Percentiles rank a stretch among this genome's conserved stretches.
Evolutionary conservation across 2,329 filamentous ascomycete species (phyloP).

Genomic region (Fusarium torreyae): DNA sequence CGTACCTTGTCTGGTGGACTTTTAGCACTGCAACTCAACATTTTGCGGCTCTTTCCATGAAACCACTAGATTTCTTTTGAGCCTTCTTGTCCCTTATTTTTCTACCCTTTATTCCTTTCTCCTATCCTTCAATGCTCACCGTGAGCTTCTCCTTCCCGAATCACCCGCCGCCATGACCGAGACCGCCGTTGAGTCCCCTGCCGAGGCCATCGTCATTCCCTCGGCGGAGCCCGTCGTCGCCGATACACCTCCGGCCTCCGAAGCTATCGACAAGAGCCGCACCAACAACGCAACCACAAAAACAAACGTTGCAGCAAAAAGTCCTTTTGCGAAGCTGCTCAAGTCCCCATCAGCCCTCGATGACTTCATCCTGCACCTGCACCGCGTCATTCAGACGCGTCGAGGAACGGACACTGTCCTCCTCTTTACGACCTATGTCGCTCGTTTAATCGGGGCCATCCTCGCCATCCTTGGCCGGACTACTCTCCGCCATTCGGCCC

Average conservation of each 20-base stretch:
- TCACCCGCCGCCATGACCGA: constrained; percentile 46
- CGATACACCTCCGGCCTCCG: constrained; percentile 35
- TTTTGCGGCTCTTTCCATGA: constrained; percentile 6
- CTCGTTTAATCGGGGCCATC: constrained; percentile 68
- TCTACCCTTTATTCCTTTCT: background rate
- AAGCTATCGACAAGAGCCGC: constrained; percentile 30
- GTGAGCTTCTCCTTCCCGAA: constrained; percentile 35
- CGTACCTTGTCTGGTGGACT: background rate
- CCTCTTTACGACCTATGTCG: constrained; percentile 77
- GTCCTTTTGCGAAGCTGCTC: constrained; percentile 35
- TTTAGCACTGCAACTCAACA: constrained; percentile 6
- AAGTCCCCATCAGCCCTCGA: constrained; percentile 56
- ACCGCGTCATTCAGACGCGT: constrained; percentile 77
- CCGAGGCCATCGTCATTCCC: constrained; percentile 47
- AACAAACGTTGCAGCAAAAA: constrained; percentile 3
- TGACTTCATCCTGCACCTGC: constrained; percentile 68
- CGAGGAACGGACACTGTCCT: constrained; percentile 79
- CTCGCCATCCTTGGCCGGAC: constrained; percentile 70
- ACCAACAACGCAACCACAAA: constrained; percentile 6
- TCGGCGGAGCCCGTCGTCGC: constrained; percentile 43
- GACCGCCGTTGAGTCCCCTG: constrained; percentile 44
- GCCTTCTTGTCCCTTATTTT: background rate
- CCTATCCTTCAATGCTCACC: constrained; percentile 30
- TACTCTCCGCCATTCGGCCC: constrained; percentile 68
- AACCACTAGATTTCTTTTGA: constrained; percentile 1